Base-by-base conservation (phyloP, 257 asterid species). In the Sherardia arvensis region DNA sequence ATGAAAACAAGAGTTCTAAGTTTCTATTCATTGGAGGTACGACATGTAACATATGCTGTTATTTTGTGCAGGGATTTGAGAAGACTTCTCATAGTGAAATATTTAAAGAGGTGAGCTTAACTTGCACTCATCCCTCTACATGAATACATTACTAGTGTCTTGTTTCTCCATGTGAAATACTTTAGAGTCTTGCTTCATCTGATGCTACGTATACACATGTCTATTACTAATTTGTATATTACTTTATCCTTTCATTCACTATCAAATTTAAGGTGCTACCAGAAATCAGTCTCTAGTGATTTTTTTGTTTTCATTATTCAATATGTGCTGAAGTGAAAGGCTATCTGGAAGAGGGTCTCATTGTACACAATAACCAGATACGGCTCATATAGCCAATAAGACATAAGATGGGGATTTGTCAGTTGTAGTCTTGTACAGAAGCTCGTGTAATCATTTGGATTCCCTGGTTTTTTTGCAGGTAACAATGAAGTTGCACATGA, bases 71-170 rank as follows among this genome's bases (percentile, higher is more conserved):
- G 96, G 96, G 94, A 40, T 91, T 91, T 76, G 66, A 70, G 61
- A 84, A 80, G 77, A 75, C 78, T 66, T 83, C 81, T 76, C 70
- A 78, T 74, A 86, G 98, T 67, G 79, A 83, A 74, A 83, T 86
- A 71, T 91, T 91, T 79, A 80, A 83, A 61, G 96, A 88, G 95
- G 96, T 90, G 69, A 74, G 84, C 54, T 43, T 11, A 15, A 58
- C 15, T 9, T 33, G 27, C 68, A 27, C 53, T 33, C 57, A 55
- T 53, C 66, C 55, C 57, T 26, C 57, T 26, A 14, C 57, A 38
- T 4, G 58, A 64, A n/a, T 22, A 11, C 25, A 12, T 23, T 22
- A 23, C 34, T 0, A 1, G 25, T 25, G 14, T 61, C 26, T 10
- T 61, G 21, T 34, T 8, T 60, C 11, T 56, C 61, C 15, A 1